Evolutionary conservation across 169 alveolate species (phyloP).

Genomic region (Plasmodium billcollinsi): DNA sequence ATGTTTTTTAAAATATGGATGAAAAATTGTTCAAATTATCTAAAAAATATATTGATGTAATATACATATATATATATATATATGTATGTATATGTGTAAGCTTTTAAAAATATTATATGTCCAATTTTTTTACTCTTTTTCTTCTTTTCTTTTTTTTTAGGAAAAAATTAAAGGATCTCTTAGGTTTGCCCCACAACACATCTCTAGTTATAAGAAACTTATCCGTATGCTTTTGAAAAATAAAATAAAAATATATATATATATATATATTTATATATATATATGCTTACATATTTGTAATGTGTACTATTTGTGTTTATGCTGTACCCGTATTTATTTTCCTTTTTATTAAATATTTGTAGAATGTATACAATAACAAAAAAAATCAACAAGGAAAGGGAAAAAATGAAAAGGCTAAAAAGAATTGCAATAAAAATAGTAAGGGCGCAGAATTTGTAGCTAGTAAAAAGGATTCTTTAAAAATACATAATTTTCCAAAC

Average conservation of each 20-base stretch:
- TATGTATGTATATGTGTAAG: background rate
- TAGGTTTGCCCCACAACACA: conserved; percentile 40
- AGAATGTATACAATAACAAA: conserved; percentile 49
- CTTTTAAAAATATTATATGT: background rate
- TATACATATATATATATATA: background rate
- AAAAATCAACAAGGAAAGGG: conserved; percentile 31
- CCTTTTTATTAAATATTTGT: background rate
- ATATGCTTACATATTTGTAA: no score
- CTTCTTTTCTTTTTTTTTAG: conserved; percentile 25
- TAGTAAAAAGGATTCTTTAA: conserved; percentile 21
- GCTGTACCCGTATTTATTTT: no score
- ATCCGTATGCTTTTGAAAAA: conserved; percentile 42
- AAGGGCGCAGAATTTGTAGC: conserved; percentile 32
- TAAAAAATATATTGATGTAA: conserved; percentile 56
- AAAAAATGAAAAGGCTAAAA: conserved; percentile 61
- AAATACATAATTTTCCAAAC: conserved; percentile 18
- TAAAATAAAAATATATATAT: conserved; percentile 1
- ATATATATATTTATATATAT: conserved; percentile 6
- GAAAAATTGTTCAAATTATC: conserved; percentile 61
- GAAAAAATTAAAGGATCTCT: conserved; percentile 42
- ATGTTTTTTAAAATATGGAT: conserved; percentile 74
- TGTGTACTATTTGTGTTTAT: no score
- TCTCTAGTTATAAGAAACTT: conserved; percentile 43
- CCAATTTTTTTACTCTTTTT: background rate
- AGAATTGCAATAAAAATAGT: conserved; percentile 22